These are phyloP conservation scores for Ustilago nuda DNA, from an alignment of 1,284 basidiomycete genomes.

Conservation along the genomic window DNA sequence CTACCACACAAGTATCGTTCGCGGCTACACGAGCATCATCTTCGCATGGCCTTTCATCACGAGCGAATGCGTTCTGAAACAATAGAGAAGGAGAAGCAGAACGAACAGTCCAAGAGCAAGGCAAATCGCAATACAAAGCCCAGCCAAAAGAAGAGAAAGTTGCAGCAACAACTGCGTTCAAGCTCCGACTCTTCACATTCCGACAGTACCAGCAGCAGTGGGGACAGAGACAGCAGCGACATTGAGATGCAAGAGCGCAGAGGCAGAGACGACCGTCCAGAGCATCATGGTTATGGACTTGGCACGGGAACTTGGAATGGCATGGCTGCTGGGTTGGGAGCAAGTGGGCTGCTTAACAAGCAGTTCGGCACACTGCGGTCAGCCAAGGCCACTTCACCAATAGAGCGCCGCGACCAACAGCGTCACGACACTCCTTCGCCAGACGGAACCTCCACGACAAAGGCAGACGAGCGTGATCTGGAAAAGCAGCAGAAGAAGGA, in stretches of 20 bases:
- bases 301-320: slow-evolving; percentile 34
- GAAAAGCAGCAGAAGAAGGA: slow-evolving; percentile 38
- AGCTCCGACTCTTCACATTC: slow-evolving; percentile 36
- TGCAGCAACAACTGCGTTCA: slow-evolving; percentile 20
- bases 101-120: slow-evolving; percentile 12
- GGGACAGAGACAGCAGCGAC: slow-evolving; percentile 24
- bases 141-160: slow-evolving; percentile 19
- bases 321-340: slow-evolving; percentile 43
- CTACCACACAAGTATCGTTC: slow-evolving; percentile 58
- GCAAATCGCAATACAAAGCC: slow-evolving; percentile 11
- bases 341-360: slow-evolving; percentile 48
- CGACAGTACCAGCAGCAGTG: slow-evolving; percentile 24
- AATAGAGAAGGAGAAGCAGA: slow-evolving; percentile 20
- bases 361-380: slow-evolving; percentile 13
- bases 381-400: slow-evolving; percentile 6
- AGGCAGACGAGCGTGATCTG: slow-evolving; percentile 28
- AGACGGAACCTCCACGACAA: slow-evolving; percentile 38
- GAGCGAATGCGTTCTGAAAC: slow-evolving; percentile 28
- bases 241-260: slow-evolving; percentile 40
- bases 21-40: slow-evolving; percentile 54
- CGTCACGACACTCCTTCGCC: slow-evolving; percentile 43
- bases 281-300: slow-evolving; percentile 36
- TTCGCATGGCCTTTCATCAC: slow-evolving; percentile 50
- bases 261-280: slow-evolving; percentile 16
- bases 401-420: slow-evolving; percentile 15